Base-by-base conservation (phyloP, 495 filamentous ascomycete genomes). In the Glarea lozoyensis region DNA sequence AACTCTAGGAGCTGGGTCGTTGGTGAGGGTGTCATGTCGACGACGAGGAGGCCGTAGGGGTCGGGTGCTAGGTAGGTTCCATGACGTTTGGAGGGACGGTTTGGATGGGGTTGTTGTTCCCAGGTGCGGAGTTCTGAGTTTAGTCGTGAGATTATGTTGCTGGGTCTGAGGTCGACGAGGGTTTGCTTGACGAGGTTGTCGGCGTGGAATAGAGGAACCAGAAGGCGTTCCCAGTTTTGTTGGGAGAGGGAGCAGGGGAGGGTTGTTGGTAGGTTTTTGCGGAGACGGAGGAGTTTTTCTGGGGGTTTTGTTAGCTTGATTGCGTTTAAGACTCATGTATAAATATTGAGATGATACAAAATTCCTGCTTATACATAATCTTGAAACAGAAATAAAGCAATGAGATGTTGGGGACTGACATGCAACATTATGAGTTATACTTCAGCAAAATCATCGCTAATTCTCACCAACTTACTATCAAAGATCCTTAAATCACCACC, bases 1-100 rank as follows among this genome's bases (percentile, higher is more conserved):
- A 97, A 78, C 19, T 19, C 10, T 13, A 29, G 4, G 18, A 22
- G 16, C 2, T 4, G 16, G n/a, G 1, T n/a, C 17, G 22, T 20
- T 21, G 38, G 45, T 16, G 40, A 48, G 23, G 70, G 60, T 0
- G 75, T 78, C 89, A 97, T 94, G 52, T 95, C 84, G 25, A 79
- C 81, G 25, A 96, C 69, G 0, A 96, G 62, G 37, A 89, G 68
- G 0, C 80, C 88, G 46, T 78, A 75, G 43, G 81, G 72, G 15
- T 70, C 69, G 1, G 64, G 48, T 23, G 72, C 77, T n/a, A 82
- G 68, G 50, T 74, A 77, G n/a, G 68, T 68, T 35, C 74, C 77
- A 44, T 59, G 64, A 31, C 82, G 62, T 46, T 62, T 63, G 44
- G 53, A 46, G 13, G 75, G 59, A 12, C 76, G 35, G 25, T 40